Evolutionary conservation across 2,329 filamentous ascomycete species (phyloP), one percentile per base, ranked within the genome.

Genomic region (Atkinsonella hypoxylon): DNA sequence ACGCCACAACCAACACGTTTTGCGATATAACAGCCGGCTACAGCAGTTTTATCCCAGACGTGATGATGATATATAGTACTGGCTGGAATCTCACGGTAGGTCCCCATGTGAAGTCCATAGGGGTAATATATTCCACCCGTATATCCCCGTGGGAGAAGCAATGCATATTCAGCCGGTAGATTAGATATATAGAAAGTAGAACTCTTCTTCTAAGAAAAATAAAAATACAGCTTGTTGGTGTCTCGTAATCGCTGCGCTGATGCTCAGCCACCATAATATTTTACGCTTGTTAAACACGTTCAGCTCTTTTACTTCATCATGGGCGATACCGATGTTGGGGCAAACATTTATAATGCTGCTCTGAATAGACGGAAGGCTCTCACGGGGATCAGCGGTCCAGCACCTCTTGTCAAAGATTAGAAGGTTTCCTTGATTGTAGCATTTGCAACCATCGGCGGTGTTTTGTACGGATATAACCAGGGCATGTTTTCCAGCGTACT

Each of bases 391-490:
- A 34, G 32, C 32, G 32, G 32, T 34, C 32, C 32, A 3, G 3
- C 13, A 13, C 3, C 32, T 7, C 32, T 34, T 3, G 32, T 34
- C 32, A 34, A 34, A 34, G 13, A 34, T 8, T 32, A 6, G 32
- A 10, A 13, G 9, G 32, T 8, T 2, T 34, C 8, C 32, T 34
- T 34, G 32, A 34, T 34, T 34, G 32, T 7, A 34, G 32, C 32
- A 34, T 83, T 83, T 60, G 79, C 79, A 7, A 82, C 78, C 53
- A 78, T 83, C 41, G 80, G 80, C 18, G 79, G 79, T 48, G 68
- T 81, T 2, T 66, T 81, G 1, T 80, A 86, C 62, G 83, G 85
- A 18, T 89, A 87, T 67, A 87, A 89, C 61, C 82, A 87, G 62
- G 85, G 85, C 51, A 63, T 65, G 61, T 63, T 65, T 31, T 64